Evolutionary conservation across 139 green algal species (phyloP).

Genomic region (Chlorella sorokiniana): DNA sequence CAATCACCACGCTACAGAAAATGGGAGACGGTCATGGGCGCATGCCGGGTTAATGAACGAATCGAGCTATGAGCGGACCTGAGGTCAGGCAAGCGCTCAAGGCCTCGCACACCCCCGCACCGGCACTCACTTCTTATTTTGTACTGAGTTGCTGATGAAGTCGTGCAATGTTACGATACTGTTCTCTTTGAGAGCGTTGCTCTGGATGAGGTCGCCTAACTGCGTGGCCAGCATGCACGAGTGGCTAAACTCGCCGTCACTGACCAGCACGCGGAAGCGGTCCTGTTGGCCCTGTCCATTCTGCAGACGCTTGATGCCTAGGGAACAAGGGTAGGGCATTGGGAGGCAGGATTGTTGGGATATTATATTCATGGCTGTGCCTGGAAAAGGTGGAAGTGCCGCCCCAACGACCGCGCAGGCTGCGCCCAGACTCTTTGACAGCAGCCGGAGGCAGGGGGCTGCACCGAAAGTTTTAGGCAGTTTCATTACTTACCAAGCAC

Average conservation of each 20-base stretch:
- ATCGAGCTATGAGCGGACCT: too few relatives aligned
- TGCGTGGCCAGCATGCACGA: constrained; percentile 84
- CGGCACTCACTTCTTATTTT: constrained; percentile 42
- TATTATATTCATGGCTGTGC: neutral
- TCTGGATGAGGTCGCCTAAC: constrained; percentile 65
- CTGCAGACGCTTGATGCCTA: constrained; percentile 55
- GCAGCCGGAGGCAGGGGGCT: too few relatives aligned
- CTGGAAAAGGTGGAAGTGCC: too few relatives aligned
- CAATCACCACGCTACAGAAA: constrained; percentile 38
- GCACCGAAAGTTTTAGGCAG: neutral
- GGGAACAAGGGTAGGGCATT: neutral
- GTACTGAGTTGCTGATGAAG: constrained; percentile 38
- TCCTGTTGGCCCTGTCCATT: constrained; percentile 27
- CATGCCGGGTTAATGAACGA: neutral
- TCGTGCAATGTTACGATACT: constrained; percentile 72
- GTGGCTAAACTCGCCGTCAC: constrained; percentile 58
- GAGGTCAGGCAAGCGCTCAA: too few relatives aligned
- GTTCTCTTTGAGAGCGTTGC: constrained; percentile 45
- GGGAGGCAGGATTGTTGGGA: neutral
- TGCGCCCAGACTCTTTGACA: too few relatives aligned
- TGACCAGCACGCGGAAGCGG: constrained; percentile 69
- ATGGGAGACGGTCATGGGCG: too few relatives aligned
- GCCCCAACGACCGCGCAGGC: too few relatives aligned
- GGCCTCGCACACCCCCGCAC: too few relatives aligned
- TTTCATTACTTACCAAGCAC: neutral